Base-by-base conservation (phyloP, 306 rosid species). In the Trifolium repens region DNA sequence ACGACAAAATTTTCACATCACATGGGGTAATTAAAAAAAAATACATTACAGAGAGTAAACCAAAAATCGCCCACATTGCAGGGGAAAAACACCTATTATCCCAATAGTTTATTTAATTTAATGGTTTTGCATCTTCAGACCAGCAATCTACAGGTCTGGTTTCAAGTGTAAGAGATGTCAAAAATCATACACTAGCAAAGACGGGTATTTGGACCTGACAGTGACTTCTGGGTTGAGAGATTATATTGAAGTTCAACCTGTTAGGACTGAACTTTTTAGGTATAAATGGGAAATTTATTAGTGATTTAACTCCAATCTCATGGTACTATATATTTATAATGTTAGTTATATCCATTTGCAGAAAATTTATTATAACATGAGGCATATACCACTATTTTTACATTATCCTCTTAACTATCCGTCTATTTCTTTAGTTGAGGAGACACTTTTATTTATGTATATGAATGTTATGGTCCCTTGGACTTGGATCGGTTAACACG, bases 141-240 rank as follows among this genome's bases (percentile, higher is more conserved):
- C 88, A 84, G 96, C 97, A 74, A 89, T 94, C 34, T 92, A 89
- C 80, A 90, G 99, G 84, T 88, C 94, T 59, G 96, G 93, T 72
- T 91, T 94, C 85, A 89, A 82, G 88, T 94, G 98, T 65, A 81
- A 64, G 81, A 85, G 80, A 83, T 94, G 98, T 83, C 85, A 81
- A n/a, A 91, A 90, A 77, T 74, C 93, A 46, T 91, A 90, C 79
- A 82, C 98, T 8, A 94, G 98, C 81, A 94, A 86, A 80, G 94
- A 90, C 30, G 76, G 79, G 16, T 94, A 82, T 80, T 76, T 94
- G 86, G 99, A 94, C 78, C 86, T 94, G 57, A 90, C 97, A 11
- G 82, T 94, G 66, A 86, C 89, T 78, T 84, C 96, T 76, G 93
- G 92, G 54, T 76, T 89, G 72, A 92, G 78, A 82, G 87, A 89